Evolutionary conservation across 495 filamentous ascomycete species (phyloP), one percentile per base, ranked within the genome.

Genomic region (Annulohypoxylon moriforme): DNA sequence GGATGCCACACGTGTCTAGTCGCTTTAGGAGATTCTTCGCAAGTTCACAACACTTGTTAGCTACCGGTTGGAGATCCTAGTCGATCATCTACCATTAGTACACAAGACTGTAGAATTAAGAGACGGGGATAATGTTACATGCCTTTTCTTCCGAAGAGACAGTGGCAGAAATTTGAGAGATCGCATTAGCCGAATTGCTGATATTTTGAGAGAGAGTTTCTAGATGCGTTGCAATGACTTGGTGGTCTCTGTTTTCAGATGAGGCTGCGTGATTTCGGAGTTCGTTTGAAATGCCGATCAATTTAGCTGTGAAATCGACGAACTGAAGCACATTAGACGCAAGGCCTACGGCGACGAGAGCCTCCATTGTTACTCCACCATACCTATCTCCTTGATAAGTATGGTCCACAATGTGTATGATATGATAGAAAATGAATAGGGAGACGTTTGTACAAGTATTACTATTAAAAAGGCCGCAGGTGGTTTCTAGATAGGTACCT

Each of bases 261-360:
- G 55, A 66, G 67, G 72, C 34, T 67, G 56, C 34, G 25, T 72
- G 64, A 31, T 71, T 59, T 38, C 70, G 72, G 20, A 77, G 64
- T 47, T 73, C 67, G 16, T 59, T 58, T 27, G 69, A 67, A 22
- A 61, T 68, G n/a, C 31, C 29, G n/a, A 77, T 49, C 9, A 77
- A 53, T 38, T 76, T 68, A 27, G 68, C 47, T 22, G 64, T 67
- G 36, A 78, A 76, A 34, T 78, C 72, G 9, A 78, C 44, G 46
- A 78, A 71, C 56, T 80, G 76, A n/a, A 75, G 29, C 24, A 80
- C 59, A 56, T 77, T 78, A 27, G 61, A 63, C 22, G 71, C 66
- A 18, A 78, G 71, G 29, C 74, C 76, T 40, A 79, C 38, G 31
- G 73, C 73, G 13, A 70, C 64, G 40, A 80, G 40, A 11, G 76